Evolutionary conservation across 1,139 yeast species (phyloP).

Genomic region (Blastobotrys petasosporus): DNA sequence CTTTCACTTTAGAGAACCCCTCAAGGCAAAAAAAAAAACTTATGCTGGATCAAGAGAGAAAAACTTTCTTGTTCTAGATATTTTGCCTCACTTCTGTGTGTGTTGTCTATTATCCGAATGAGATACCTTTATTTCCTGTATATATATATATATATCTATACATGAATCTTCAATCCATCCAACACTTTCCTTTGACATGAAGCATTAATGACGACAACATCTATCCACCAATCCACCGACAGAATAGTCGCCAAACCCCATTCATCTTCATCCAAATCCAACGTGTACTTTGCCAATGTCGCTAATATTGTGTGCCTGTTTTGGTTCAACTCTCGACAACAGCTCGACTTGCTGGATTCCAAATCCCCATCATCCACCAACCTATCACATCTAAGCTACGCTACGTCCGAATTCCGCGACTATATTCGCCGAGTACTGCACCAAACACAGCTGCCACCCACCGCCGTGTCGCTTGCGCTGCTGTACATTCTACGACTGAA

Average conservation of each 20-base stretch:
- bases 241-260: not conserved
- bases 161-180: not conserved
- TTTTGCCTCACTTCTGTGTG: too few species aligned
- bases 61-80: too few species aligned
- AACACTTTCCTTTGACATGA: not conserved
- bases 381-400: constrained; percentile 17
- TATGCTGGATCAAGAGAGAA: too few species aligned
- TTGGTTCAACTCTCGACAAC: constrained; percentile 24
- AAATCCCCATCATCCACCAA: constrained; percentile 2
- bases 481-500: constrained; percentile 34
- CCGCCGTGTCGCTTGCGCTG: constrained; percentile 34
- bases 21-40: too few species aligned
- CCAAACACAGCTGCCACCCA: constrained; percentile 33
- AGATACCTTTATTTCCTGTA: not conserved
- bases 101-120: too few species aligned
- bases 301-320: constrained; percentile 31
- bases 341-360: too few species aligned
- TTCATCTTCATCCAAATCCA: not conserved
- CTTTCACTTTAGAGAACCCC: too few species aligned
- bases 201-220: not conserved
- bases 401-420: constrained; percentile 21
- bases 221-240: not conserved
- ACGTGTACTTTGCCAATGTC: constrained; percentile 22
- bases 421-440: constrained; percentile 28
- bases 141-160: not conserved